Evolutionary conservation across 2,329 filamentous ascomycete species (phyloP).

Genomic region (Monilinia laxa): DNA sequence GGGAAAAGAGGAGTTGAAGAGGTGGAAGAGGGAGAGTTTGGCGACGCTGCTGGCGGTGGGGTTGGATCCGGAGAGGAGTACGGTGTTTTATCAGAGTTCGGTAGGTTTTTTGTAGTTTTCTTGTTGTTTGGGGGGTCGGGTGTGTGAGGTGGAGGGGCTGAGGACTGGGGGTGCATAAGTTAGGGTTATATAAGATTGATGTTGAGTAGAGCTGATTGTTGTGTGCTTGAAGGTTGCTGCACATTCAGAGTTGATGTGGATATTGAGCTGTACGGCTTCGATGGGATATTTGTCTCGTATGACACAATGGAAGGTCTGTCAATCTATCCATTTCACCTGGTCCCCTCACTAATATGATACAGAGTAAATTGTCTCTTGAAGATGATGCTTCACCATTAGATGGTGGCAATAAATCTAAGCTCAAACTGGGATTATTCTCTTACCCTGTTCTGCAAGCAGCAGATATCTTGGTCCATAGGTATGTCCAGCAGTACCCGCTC

Average conservation of each 20-base stretch:
- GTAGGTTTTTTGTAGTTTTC: conserved; percentile 47
- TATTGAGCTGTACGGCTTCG: conserved; percentile 85
- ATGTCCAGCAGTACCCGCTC: conserved; percentile 27
- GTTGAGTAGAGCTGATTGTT: conserved; percentile 8
- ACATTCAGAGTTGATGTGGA: conserved; percentile 95
- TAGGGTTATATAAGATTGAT: background rate
- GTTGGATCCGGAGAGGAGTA: conserved; percentile 71
- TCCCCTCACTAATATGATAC: background rate
- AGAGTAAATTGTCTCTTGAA: conserved; percentile 72
- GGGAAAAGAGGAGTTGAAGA: conserved; percentile 57
- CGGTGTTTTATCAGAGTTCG: conserved; percentile 78
- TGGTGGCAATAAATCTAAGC: conserved; percentile 56
- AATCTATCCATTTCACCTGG: background rate
- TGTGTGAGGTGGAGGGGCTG: background rate
- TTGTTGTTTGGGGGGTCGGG: background rate
- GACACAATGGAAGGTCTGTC: conserved; percentile 93
- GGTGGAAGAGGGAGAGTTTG: conserved; percentile 70
- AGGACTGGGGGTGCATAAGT: background rate
- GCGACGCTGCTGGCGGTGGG: conserved; percentile 83
- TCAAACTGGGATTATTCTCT: conserved; percentile 89
- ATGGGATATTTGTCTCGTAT: conserved; percentile 96
- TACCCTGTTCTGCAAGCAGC: conserved; percentile 96
- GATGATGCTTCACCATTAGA: conserved; percentile 59
- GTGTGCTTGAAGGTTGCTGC: conserved; percentile 58
- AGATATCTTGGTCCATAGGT: conserved; percentile 85